phyloP scores from a whole-genome alignment of 768 basidiomycete species.

The Strobilomyces dryophilus region DNA sequence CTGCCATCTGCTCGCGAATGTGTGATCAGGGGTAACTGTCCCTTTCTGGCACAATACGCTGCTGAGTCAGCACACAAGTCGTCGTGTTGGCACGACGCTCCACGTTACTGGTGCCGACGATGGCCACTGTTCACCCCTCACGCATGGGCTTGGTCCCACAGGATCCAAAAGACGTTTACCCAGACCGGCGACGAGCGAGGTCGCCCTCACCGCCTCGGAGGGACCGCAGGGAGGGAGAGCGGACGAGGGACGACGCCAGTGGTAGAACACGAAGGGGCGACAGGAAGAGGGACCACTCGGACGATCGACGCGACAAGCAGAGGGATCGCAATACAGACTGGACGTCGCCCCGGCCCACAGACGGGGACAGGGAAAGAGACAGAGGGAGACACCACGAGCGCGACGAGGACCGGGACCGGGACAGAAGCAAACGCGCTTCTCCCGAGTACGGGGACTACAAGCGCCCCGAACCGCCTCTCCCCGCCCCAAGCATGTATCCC shows the following conservation, averaged over 20 bases:
- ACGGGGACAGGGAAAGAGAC: conserved; percentile 15
- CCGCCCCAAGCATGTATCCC: conserved; percentile 55
- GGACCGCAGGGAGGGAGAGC: conserved; percentile 25
- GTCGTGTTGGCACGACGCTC: not conserved
- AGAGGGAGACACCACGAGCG: conserved; percentile 22
- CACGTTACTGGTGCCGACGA: conserved; percentile 18
- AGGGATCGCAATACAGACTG: not conserved
- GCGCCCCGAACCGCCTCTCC: conserved; percentile 38
- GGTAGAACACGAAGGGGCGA: not conserved
- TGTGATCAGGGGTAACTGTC: not conserved
- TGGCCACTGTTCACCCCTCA: conserved; percentile 76
- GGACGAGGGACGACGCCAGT: conserved; percentile 15
- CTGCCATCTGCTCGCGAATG: not conserved
- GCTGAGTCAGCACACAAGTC: conserved; percentile 17
- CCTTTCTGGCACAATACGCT: not conserved
- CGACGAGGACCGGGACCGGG: conserved; percentile 18
- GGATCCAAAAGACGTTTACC: conserved; percentile 21
- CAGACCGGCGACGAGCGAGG: conserved; percentile 30
- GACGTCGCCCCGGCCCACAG: conserved; percentile 8
- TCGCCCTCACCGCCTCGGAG: conserved; percentile 43
- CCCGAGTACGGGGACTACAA: conserved; percentile 61
- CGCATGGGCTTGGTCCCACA: conserved; percentile 63
- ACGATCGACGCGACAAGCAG: conserved; percentile 4
- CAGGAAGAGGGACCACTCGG: not conserved
- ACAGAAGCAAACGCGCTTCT: conserved; percentile 37